Evolutionary conservation across 2,329 filamentous ascomycete genomes (phyloP), one percentile per base, ranked within the genome.

Genomic region (Sporothrix dimorphospora): DNA sequence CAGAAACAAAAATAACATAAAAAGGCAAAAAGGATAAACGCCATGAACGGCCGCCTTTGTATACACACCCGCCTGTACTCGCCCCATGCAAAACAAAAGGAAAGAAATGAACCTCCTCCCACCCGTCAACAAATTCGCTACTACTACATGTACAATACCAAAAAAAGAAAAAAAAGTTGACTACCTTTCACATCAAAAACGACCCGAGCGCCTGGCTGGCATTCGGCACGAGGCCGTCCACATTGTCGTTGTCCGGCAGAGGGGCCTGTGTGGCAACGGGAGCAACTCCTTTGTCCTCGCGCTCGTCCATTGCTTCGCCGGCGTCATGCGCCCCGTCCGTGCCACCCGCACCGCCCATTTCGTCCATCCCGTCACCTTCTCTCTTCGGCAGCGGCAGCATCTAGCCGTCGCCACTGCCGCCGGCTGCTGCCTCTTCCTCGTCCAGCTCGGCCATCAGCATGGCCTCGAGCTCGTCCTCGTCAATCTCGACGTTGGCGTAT

Each of bases 371-470:
- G 34, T 14, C 59, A n/a, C 14, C 59, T 4, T 45, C 59, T 16
- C n/a, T n/a, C 38, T 21, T 65, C 3, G 38, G n/a, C 59, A 65
- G 38, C 38, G n/a, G 21, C 67, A 21, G 14, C 72, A 70, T 63
- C 74, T 75, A 75, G 51, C 75, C 72, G n/a, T 53, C 63, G 30
- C 34, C 70, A 30, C 70, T 27, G 14, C 59, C 21, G 2, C 5
- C 45, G 8, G 14, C 42, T n/a, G 27, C 57, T 4, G 72, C 59
- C 69, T 68, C 71, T 74, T 78, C 82, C 3, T 79, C 79, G 76
- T 89, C 87, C 75, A 90, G 81, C 75, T 88, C 89, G 1, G 88
- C 88, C 77, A 89, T 81, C 78, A 92, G 83, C 76, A 90, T 89
- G 49, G 88, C 86, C 79, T 90, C 90, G 67, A 91, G 80, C 76